Percentiles rank a stretch among this genome's conserved stretches.
These are phyloP conservation scores for Didymella pinodella DNA, from an alignment of 2,329 filamentous ascomycete species.

Conservation along the genomic window DNA sequence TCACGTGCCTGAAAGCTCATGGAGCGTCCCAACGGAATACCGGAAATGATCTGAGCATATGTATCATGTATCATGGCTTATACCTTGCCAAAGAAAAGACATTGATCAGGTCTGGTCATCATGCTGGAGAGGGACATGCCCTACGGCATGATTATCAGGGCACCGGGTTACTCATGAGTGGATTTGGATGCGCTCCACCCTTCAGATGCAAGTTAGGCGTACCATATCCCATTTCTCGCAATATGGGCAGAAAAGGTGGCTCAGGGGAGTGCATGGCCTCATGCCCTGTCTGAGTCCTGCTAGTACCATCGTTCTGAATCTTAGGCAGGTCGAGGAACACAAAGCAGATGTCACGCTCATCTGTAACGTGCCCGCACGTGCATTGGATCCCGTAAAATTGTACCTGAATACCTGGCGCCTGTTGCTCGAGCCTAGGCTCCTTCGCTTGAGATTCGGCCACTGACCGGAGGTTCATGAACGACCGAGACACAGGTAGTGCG, in stretches of 20 bases:
- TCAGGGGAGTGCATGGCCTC: slow-evolving; percentile 2
- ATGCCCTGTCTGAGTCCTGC: background rate
- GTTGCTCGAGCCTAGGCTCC: slow-evolving; percentile 10
- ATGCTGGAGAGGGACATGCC: background rate
- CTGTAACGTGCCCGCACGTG: slow-evolving; percentile 28
- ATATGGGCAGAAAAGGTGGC: slow-evolving; percentile 21
- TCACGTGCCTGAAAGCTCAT: too few relatives aligned
- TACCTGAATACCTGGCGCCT: slow-evolving; percentile 30
- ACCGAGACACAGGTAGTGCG: slow-evolving; percentile 10
- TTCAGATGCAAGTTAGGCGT: slow-evolving; percentile 24
- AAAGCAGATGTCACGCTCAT: slow-evolving; percentile 21
- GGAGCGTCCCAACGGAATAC: too few relatives aligned
- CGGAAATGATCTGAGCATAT: too few relatives aligned
- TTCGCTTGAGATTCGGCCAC: slow-evolving; percentile 24
- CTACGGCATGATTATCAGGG: too few relatives aligned
- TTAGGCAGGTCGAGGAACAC: slow-evolving; percentile 29
- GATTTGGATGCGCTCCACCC: slow-evolving; percentile 29
- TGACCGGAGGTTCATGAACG: slow-evolving; percentile 21
- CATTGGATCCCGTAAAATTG: slow-evolving; percentile 34
- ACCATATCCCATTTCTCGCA: slow-evolving; percentile 32
- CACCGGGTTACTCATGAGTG: slow-evolving; percentile 31
- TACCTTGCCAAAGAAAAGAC: too few relatives aligned
- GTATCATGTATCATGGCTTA: too few relatives aligned
- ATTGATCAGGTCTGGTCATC: too few relatives aligned
- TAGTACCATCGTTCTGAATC: background rate